Evolutionary conservation across 345 rosid genomes (phyloP).

Genomic region (Carallia brachiata): DNA sequence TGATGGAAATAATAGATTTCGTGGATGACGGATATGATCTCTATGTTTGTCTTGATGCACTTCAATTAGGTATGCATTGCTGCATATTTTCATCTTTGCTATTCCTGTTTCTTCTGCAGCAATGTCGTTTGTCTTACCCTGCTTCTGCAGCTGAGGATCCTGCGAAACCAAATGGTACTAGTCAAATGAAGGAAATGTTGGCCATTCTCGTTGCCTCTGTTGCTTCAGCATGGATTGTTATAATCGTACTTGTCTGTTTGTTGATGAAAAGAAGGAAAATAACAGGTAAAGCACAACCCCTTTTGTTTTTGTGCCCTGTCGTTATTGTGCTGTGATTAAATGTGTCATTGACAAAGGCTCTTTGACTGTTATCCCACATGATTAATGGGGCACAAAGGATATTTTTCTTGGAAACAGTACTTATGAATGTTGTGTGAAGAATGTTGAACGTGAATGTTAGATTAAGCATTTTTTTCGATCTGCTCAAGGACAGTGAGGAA

Average conservation of each 20-base stretch:
- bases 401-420: not conserved
- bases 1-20: conserved; percentile 10
- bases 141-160: conserved; percentile 28
- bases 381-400: conserved; percentile 7
- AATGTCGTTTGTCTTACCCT: not conserved
- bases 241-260: conserved; percentile 12
- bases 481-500: conserved; percentile 4
- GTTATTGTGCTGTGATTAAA: not conserved
- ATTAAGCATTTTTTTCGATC: not conserved
- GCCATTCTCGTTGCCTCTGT: conserved; percentile 20
- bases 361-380: too few relatives aligned
- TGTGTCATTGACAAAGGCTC: not conserved
- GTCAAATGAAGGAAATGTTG: conserved; percentile 27
- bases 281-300: conserved; percentile 31
- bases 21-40: not conserved
- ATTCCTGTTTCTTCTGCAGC: not conserved
- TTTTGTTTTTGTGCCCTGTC: not conserved
- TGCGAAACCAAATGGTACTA: conserved; percentile 17
- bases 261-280: conserved; percentile 32
- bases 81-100: not conserved
- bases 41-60: conserved; percentile 18
- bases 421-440: not conserved
- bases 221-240: conserved; percentile 14
- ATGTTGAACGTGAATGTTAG: not conserved
- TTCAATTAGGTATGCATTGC: conserved; percentile 8